phyloP scores from a whole-genome alignment of 805 yeast species.

The Candida mattraensis region DNA sequence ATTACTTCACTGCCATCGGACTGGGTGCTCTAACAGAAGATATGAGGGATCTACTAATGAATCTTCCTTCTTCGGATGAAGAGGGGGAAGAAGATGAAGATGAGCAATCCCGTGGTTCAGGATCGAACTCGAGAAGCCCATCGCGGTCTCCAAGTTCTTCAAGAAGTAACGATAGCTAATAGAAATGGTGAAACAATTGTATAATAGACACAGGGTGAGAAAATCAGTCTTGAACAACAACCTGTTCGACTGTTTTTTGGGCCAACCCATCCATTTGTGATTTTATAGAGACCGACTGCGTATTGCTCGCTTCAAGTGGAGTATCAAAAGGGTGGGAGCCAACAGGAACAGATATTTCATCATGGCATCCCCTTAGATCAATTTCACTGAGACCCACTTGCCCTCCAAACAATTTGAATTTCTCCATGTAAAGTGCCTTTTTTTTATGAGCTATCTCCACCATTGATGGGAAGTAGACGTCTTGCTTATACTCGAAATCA shows the following conservation, averaged over 20 bases:
- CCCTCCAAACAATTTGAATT: conserved; percentile 72
- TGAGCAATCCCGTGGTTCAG: too few relatives aligned
- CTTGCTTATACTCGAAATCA: conserved; percentile 81
- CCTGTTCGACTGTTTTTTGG: neutral
- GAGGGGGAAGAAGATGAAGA: neutral
- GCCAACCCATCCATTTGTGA: neutral
- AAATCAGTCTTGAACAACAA: too few relatives aligned
- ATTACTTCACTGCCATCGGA: conserved; percentile 91
- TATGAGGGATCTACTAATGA: conserved; percentile 55
- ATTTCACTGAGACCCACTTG: conserved; percentile 78
- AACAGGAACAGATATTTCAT: conserved; percentile 29
- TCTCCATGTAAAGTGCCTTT: conserved; percentile 59
- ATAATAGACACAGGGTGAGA: too few relatives aligned
- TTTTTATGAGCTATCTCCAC: conserved; percentile 57
- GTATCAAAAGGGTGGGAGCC: conserved; percentile 30
- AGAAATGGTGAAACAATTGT: too few relatives aligned
- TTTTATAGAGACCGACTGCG: too few relatives aligned
- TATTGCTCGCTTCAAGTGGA: neutral
- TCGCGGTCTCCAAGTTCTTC: too few relatives aligned
- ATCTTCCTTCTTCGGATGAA: conserved; percentile 25
- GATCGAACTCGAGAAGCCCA: too few relatives aligned
- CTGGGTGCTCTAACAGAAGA: conserved; percentile 79
- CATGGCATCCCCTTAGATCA: conserved; percentile 57
- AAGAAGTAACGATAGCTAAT: too few relatives aligned
- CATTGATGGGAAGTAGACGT: conserved; percentile 74